Base-by-base conservation (phyloP, 352 stramenopile species). In the Pythium aquatile region DNA sequence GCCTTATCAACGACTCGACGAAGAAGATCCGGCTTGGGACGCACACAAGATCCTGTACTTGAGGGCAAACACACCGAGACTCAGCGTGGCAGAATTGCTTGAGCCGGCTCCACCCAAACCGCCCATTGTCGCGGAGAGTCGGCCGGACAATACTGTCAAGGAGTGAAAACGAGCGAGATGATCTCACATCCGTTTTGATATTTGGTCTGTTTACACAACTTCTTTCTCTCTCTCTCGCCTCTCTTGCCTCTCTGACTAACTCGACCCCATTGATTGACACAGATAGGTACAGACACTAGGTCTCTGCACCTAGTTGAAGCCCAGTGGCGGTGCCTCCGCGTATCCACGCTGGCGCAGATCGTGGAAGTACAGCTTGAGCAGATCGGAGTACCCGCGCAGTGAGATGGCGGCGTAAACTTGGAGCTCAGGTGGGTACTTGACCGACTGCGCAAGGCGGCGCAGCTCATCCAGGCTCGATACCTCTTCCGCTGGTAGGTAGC, bases 281-380 rank as follows among this genome's bases (percentile, higher is more conserved):
- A 47, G 13, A 47, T 24, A 5, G 16, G 13, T 24, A 8, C 39
- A 47, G 35, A 47, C 39, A 7, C 13, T 24, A 3, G 39, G 20
- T 24, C 11, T 9, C 29, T 30, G 29, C 20, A 29, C 7, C 10
- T 63, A 68, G 42, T 54, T 26, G 60, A 77, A 89, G 3, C 76
- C 83, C 14, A 91, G 74, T 11, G 83, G 70, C 11, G 83, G 79
- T 0, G 83, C 66, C 20, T 84, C 73, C 9, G 85, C 83, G 29
- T 62, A 70, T 33, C 74, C 70, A 7, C 69, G 75, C 39, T 65
- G 68, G 14, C 83, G 70, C 20, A 91, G 35, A 4, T 86, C 72
- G 11, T 69, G 66, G 48, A 90, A 93, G 63, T 93, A 91, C 48
- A 80, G 71, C 61, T 86, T 88, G 5, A 93, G 63, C 29, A 91